Evolutionary conservation across 2,329 filamentous ascomycete species (phyloP), one percentile per base, ranked within the genome.

Genomic region (Phialophora verrucosa): DNA sequence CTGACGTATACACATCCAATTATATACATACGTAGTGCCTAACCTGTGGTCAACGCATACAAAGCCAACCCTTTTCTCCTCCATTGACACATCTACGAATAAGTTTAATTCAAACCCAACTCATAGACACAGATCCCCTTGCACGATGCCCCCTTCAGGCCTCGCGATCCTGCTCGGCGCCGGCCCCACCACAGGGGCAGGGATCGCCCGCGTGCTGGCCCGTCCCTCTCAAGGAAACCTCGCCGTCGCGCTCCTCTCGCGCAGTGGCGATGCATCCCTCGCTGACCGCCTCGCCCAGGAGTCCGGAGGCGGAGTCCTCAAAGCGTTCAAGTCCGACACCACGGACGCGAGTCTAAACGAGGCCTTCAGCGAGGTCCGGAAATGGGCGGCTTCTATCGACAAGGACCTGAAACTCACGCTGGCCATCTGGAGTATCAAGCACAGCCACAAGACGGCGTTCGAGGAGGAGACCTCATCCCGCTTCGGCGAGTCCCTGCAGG

Each of bases 351-450:
- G 8, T 78, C 87, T 1, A 76, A 79, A 20, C 75, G 79, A n/a
- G 1, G 75, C 82, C 0, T 87, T 87, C 70, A 72, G 75, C 8
- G 79, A 80, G 17, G 85, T 88, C 68, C 77, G 64, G 31, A 38
- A 56, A 50, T 70, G 67, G 66, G 42, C 62, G 4, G 32, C 60
- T 11, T 54, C 59, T 1, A 27, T 69, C 1, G 59, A 86, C 74
- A 71, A 76, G 25, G 77, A 76, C 8, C 75, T 87, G 25, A 85
- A 85, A 64, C 77, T 87, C 3, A 77, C 80, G 57, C 71, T 86
- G 11, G 82, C 84, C 1, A 78, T 88, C 29, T 87, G 83, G 74
- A 85, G 83, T 69, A 80, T 88, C 72, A 88, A 87, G 73, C 82
- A 86, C 68, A 78, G 78, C 0, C 79, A 78, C 70, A 85, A 83